Conservation (phyloP, 495 filamentous ascomycete species). For the Aspergillus taichungensis region DNA sequence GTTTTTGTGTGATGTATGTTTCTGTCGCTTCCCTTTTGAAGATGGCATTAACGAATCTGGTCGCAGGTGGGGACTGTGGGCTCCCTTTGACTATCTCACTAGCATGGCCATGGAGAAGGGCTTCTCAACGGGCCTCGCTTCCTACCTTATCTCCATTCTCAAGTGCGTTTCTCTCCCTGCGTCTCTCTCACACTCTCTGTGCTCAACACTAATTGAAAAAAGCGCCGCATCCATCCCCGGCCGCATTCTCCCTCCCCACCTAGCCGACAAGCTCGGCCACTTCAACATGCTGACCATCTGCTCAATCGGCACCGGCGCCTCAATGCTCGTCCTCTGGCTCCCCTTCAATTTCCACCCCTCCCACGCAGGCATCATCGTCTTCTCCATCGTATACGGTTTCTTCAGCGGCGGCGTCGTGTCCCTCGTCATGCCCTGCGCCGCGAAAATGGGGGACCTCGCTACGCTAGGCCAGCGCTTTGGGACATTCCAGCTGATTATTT, state of each 20-base stretch:
- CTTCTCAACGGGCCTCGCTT: slow-evolving; percentile 13
- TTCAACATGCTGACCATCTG: slow-evolving; percentile 67
- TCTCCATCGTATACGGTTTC: slow-evolving; percentile 25
- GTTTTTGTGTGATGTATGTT: slow-evolving; percentile 17
- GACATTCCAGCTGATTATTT: slow-evolving; percentile 22
- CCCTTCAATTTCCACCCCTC: slow-evolving; percentile 30
- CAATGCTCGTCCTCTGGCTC: slow-evolving; percentile 63
- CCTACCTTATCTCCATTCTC: slow-evolving; percentile 26
- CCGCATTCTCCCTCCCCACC: slow-evolving; percentile 62
- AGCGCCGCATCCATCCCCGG: slow-evolving; percentile 44
- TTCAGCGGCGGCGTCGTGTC: slow-evolving; percentile 26
- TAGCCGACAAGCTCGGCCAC: slow-evolving; percentile 63
- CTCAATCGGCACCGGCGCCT: slow-evolving; percentile 47
- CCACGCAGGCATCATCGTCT: slow-evolving; percentile 22
- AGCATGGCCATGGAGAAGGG: slow-evolving; percentile 14
- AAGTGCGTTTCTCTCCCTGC: slow-evolving; percentile 10
- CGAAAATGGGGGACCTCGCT: slow-evolving; percentile 15
- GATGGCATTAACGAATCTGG: not conserved
- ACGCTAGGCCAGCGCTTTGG: slow-evolving; percentile 19
- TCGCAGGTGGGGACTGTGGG: slow-evolving; percentile 24
- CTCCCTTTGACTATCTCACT: slow-evolving; percentile 21
- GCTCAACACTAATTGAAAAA: not conserved
- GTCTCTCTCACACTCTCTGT: not conserved
- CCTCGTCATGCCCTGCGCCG: slow-evolving; percentile 25
- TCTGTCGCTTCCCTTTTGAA: not conserved